Evolutionary conservation across 2,329 filamentous ascomycete species (phyloP), one percentile per base, ranked within the genome.

Genomic region (Chaetomium sp.): DNA sequence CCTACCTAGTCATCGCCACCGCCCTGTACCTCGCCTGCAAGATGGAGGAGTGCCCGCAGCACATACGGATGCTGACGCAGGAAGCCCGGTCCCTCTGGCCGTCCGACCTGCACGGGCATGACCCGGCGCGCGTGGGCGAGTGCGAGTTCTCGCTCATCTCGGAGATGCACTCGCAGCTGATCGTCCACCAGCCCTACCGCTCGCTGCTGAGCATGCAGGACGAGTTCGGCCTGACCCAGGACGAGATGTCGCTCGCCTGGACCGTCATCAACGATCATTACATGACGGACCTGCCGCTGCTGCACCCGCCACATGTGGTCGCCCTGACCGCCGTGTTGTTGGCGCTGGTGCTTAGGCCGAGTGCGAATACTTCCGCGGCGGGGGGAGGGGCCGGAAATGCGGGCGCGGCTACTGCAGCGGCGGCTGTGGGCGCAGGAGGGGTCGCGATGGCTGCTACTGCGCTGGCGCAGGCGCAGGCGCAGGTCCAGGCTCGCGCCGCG

Each of bases 11-110:
- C 65, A 85, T 97, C 69, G 90, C 93, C n/a, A 98, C 95, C 1
- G 91, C 94, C 5, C 85, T 98, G 66, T 99, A 99, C 76, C 82
- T 99, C 42, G 93, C 95, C 23, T 97, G 93, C 80, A 99, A 99
- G 79, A 97, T 96, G 87, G 95, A 99, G 77, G 95, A 99, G 77
- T 93, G 89, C 58, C 95, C 95, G 2, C 94, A 98, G 76, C 95
- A 99, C 76, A 98, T 99, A 72, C 87, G 95, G 33, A 85, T 96
- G 68, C 89, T 99, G 65, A 89, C 95, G 12, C 89, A 87, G 55
- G 95, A 99, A 76, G 92, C 93, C 3, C 88, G 92, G 38, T 86
- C 90, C 64, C 83, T 96, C 65, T 97, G 92, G 92, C 89, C 91
- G 72, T 85, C 70, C 82, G 91, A 93, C 69, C 85, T 90, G 65